Evolutionary conservation across 2,329 filamentous ascomycete genomes (phyloP).

Genomic region (Torrubiella hemipterigena): DNA sequence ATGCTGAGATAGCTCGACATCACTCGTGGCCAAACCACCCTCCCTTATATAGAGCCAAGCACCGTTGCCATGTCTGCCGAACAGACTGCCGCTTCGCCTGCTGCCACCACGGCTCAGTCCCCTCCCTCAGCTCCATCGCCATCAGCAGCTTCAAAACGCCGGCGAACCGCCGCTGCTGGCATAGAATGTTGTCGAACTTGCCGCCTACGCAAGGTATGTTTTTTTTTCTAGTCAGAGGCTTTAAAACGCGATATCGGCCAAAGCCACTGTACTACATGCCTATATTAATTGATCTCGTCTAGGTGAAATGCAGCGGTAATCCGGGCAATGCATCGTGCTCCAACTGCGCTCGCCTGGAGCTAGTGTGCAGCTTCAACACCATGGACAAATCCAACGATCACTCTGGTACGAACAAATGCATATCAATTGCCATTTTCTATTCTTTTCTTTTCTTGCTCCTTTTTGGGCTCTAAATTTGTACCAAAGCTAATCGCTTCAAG

Average conservation of each 20-base stretch:
- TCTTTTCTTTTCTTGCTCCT: neutral
- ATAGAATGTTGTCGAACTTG: conserved; percentile 24
- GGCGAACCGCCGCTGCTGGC: conserved; percentile 14
- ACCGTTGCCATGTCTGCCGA: too few relatives aligned
- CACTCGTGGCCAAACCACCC: too few relatives aligned
- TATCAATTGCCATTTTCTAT: too few relatives aligned
- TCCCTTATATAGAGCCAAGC: too few relatives aligned
- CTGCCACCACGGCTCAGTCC: too few relatives aligned
- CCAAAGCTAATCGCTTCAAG: conserved; percentile 8
- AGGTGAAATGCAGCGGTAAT: conserved; percentile 31
- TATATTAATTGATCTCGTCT: neutral
- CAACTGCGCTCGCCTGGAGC: conserved; percentile 24
- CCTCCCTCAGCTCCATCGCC: conserved; percentile 9
- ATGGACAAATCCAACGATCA: conserved; percentile 10
- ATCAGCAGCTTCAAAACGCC: conserved; percentile 17
- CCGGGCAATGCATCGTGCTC: conserved; percentile 21
- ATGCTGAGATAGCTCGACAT: too few relatives aligned
- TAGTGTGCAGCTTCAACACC: conserved; percentile 21
- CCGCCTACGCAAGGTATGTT: conserved; percentile 22
- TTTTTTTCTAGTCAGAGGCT: neutral
- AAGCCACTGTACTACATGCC: too few relatives aligned
- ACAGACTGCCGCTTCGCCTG: too few relatives aligned
- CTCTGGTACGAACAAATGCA: conserved; percentile 1
- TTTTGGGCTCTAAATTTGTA: neutral
- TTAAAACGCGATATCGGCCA: too few relatives aligned